Base-by-base conservation (phyloP, 257 asterid species). In the Galeopsis tetrahit region DNA sequence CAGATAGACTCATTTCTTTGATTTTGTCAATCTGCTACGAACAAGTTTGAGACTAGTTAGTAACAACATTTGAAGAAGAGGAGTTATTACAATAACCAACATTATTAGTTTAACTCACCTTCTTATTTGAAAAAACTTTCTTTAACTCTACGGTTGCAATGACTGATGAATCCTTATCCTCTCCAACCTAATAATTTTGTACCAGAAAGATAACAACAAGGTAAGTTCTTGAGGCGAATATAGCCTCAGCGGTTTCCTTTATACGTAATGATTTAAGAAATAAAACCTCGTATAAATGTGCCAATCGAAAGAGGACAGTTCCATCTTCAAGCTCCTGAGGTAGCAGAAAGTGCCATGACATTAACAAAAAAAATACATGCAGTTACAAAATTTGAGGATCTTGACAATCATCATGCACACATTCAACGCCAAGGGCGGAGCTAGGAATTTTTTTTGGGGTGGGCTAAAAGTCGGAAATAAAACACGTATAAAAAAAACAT, bases 271-370 rank as follows among this genome's bases (percentile, higher is more conserved):
- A 59, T 51, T 39, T 48, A 63, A 51, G 77, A 63, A 43, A 69
- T 35, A 61, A 56, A 82, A 94, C 98, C 99, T 95, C 99, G 55
- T 87, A 95, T 85, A 95, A 63, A 84, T 95, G 99, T 21, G 98
- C 98, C 84, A 95, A 78, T 0, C 99, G 97, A 36, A 95, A 84
- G 63, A 95, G 88, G 51, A 86, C 91, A 3, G 66, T 77, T 51
- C 89, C 84, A 11, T 87, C 88, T 71, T 86, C 89, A 63, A 92
- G 96, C 82, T 88, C 98, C 99, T 92, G 85, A 71, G 81, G 75
- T 67, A 72, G 33, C 74, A 68, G 2, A 35, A 52, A 6, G 42
- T 31, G 32, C 51, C 31, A 36, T 35, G 15, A 53, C 2, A 17
- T 5, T 48, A 11, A 10, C 6, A 63, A 6, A 11, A 2, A 68